Percentiles rank a stretch among this genome's conserved stretches.
phyloP scores from a whole-genome alignment of 148 eudicot genomes.

The Selenicereus undatus region DNA sequence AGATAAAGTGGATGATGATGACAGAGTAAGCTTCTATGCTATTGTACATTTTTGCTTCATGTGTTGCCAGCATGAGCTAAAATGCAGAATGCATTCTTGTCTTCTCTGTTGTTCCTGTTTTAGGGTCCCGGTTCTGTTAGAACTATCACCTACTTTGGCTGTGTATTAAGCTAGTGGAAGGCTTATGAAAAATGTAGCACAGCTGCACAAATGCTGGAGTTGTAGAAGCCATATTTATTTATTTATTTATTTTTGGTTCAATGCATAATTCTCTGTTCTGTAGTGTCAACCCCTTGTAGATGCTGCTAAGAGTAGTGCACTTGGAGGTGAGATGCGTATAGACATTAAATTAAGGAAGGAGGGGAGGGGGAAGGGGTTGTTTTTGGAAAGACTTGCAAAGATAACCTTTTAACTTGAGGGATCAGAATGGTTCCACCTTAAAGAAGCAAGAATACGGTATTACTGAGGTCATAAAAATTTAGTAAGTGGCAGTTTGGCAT shows the following conservation, averaged over 20 bases:
- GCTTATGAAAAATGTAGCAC: too few relatives aligned
- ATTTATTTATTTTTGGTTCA: too few relatives aligned
- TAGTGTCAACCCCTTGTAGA: too few relatives aligned
- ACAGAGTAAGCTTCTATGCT: constrained; percentile 52
- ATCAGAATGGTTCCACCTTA: background rate
- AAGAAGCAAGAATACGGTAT: too few relatives aligned
- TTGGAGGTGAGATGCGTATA: background rate
- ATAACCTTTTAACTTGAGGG: background rate
- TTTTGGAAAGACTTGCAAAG: background rate
- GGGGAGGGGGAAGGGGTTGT: background rate
- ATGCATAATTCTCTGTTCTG: too few relatives aligned
- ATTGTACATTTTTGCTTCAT: background rate
- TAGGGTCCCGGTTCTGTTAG: too few relatives aligned
- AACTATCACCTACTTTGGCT: too few relatives aligned
- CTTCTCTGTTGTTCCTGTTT: background rate
- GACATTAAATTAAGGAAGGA: background rate
- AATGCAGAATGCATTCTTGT: background rate
- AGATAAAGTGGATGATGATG: constrained; percentile 78
- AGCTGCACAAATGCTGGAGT: too few relatives aligned
- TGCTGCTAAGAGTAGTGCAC: background rate
- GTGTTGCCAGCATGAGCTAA: background rate
- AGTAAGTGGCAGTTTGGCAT: background rate
- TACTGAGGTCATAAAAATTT: too few relatives aligned
- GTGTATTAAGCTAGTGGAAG: too few relatives aligned
- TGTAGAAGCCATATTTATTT: too few relatives aligned